These are phyloP conservation scores for Testicularia cyperi DNA, from an alignment of 1,284 basidiomycete genomes.

Conservation along the genomic window DNA sequence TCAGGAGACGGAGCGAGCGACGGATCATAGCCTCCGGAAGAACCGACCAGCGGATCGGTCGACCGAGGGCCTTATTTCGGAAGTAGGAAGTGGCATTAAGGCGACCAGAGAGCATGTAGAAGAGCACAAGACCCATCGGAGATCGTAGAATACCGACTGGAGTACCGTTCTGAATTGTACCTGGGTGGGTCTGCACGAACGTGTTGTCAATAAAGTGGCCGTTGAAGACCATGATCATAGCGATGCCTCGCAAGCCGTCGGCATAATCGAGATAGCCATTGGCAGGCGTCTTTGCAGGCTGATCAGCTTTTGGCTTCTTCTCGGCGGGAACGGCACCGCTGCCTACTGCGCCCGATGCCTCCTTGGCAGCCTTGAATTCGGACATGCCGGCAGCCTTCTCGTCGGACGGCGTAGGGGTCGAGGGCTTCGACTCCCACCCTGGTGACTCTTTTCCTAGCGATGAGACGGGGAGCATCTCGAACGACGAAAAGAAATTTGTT, in stretches of 20 bases:
- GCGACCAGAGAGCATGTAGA: constrained; percentile 61
- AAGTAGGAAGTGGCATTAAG: constrained; percentile 61
- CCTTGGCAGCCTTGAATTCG: constrained; percentile 32
- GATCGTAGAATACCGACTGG: constrained; percentile 41
- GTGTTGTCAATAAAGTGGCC: constrained; percentile 62
- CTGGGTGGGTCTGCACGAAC: constrained; percentile 57
- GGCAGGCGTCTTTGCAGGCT: constrained; percentile 19
- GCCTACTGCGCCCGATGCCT: constrained; percentile 24
- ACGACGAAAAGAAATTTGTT: too few relatives aligned
- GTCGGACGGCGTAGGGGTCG: constrained; percentile 6
- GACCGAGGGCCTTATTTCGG: constrained; percentile 50
- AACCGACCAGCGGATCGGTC: constrained; percentile 53
- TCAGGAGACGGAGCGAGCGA: constrained; percentile 60
- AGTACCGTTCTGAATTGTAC: constrained; percentile 57
- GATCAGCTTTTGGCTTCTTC: constrained; percentile 17
- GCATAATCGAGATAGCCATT: constrained; percentile 59
- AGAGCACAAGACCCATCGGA: constrained; percentile 22
- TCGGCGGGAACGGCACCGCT: constrained; percentile 11
- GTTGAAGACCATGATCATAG: constrained; percentile 60
- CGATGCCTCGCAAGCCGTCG: constrained; percentile 61
- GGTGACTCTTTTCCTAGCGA: too few relatives aligned
- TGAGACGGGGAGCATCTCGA: too few relatives aligned
- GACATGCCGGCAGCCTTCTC: constrained; percentile 9
- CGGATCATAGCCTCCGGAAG: constrained; percentile 60
- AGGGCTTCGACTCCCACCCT: too few relatives aligned